phyloP scores from a whole-genome alignment of 2,329 filamentous ascomycete genomes.

The Dactylellina sp. region DNA sequence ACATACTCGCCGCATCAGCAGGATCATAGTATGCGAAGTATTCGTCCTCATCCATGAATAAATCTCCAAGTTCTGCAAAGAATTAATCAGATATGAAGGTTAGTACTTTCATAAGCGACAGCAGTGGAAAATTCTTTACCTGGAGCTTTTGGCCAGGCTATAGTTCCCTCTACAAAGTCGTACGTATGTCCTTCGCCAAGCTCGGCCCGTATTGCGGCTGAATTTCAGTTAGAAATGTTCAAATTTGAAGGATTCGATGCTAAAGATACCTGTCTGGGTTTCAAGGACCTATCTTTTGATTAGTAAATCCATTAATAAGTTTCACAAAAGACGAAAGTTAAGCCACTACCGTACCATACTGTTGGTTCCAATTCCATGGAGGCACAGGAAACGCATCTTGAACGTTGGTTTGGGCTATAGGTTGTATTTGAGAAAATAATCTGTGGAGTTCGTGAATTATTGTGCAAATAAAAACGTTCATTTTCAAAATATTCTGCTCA shows the following conservation, averaged over 20 bases:
- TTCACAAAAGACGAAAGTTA: neutral
- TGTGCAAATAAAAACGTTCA: too few species aligned
- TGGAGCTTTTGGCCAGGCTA: slow-evolving; percentile 31
- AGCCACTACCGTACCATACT: slow-evolving; percentile 14
- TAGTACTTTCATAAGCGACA: too few species aligned
- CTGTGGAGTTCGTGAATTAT: too few species aligned
- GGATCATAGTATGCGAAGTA: slow-evolving; percentile 50
- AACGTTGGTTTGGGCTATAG: neutral
- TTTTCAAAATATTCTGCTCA: too few species aligned
- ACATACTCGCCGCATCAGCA: slow-evolving; percentile 6
- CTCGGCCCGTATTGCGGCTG: slow-evolving; percentile 32
- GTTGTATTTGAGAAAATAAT: neutral
- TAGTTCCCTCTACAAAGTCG: slow-evolving; percentile 37
- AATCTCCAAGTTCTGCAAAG: slow-evolving; percentile 21
- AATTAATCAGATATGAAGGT: neutral
- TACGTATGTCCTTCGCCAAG: slow-evolving; percentile 30
- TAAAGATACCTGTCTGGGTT: slow-evolving; percentile 38
- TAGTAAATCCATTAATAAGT: neutral
- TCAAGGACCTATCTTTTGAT: slow-evolving; percentile 11
- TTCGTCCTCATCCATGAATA: slow-evolving; percentile 37
- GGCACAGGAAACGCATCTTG: slow-evolving; percentile 28
- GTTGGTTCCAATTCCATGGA: slow-evolving; percentile 33
- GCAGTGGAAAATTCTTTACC: slow-evolving; percentile 4
- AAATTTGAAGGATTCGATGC: neutral
- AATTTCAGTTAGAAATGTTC: neutral